phyloP scores from a whole-genome alignment of 257 asterid genomes.

The Voacanga thouarsii region DNA sequence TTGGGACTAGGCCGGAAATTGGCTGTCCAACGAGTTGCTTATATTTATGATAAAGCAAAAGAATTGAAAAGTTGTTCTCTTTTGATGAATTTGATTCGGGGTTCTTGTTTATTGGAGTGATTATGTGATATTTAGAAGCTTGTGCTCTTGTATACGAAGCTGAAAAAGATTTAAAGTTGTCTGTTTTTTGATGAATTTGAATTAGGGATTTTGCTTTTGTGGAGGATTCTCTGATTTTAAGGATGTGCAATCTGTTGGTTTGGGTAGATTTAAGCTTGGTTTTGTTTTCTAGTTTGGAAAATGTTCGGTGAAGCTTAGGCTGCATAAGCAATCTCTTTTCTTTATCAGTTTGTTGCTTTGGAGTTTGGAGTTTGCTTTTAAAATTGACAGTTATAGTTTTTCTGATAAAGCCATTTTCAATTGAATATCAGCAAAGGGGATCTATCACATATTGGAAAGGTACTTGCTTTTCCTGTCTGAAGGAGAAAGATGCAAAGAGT shows the following conservation, averaged over 20 bases:
- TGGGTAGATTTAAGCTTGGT: neutral
- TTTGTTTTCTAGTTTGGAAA: slow-evolving; percentile 2
- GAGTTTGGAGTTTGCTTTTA: neutral
- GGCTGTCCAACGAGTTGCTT: neutral
- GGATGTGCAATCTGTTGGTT: neutral
- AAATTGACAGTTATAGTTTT: neutral
- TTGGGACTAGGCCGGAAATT: neutral
- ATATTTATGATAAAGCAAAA: neutral
- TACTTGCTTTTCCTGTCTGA: neutral
- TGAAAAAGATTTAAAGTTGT: neutral
- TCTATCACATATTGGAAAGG: neutral
- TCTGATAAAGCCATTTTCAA: neutral
- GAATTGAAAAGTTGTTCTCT: neutral
- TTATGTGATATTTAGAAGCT: neutral
- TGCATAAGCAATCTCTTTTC: neutral
- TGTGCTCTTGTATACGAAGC: neutral
- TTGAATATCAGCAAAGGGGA: neutral
- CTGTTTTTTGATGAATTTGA: neutral
- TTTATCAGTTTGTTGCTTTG: neutral
- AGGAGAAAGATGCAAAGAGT: slow-evolving; percentile 40
- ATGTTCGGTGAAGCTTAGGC: neutral
- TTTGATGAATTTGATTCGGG: slow-evolving; percentile 1
- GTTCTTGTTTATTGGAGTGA: neutral
- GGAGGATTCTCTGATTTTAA: neutral
- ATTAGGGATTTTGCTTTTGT: neutral